These are phyloP conservation scores for Suillus weaverae DNA, from an alignment of 768 basidiomycete species.

Conservation along the genomic window DNA sequence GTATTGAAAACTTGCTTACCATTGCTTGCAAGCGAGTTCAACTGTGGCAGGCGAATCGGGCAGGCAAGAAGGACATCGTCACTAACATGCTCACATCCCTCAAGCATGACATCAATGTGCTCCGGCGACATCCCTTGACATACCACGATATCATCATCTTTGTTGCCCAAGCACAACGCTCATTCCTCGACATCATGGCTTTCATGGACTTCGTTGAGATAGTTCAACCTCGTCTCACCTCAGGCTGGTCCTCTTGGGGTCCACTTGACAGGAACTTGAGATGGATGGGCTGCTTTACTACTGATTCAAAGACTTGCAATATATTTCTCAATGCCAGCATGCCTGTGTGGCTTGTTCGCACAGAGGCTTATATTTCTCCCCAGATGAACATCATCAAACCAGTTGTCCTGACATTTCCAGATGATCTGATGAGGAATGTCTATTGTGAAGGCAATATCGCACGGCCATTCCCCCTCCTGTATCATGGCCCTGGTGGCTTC, in stretches of 20 bases:
- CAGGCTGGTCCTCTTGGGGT: not conserved
- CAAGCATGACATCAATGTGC: not conserved
- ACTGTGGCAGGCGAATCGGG: not conserved
- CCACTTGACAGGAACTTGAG: not conserved
- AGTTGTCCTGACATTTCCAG: constrained; percentile 1
- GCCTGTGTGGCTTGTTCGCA: constrained; percentile 8
- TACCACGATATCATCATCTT: constrained; percentile 4
- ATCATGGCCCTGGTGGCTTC: constrained; percentile 4
- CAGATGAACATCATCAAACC: constrained; percentile 8
- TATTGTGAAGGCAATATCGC: constrained; percentile 1
- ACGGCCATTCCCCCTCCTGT: not conserved
- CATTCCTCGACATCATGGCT: constrained; percentile 9
- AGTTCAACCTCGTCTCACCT: constrained; percentile 3
- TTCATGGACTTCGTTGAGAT: constrained; percentile 12
- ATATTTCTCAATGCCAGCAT: constrained; percentile 10
- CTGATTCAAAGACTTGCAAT: not conserved
- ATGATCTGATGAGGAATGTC: not conserved
- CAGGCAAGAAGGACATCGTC: constrained; percentile 3
- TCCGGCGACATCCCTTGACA: constrained; percentile 1
- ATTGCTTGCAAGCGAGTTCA: not conserved
- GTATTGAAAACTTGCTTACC: not conserved
- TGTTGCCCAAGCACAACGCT: constrained; percentile 5
- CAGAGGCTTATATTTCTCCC: not conserved
- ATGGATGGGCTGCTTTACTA: constrained; percentile 19
- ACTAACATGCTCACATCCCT: not conserved